Base-by-base conservation (phyloP, 768 basidiomycete genomes). In the Galerina sulciceps region DNA sequence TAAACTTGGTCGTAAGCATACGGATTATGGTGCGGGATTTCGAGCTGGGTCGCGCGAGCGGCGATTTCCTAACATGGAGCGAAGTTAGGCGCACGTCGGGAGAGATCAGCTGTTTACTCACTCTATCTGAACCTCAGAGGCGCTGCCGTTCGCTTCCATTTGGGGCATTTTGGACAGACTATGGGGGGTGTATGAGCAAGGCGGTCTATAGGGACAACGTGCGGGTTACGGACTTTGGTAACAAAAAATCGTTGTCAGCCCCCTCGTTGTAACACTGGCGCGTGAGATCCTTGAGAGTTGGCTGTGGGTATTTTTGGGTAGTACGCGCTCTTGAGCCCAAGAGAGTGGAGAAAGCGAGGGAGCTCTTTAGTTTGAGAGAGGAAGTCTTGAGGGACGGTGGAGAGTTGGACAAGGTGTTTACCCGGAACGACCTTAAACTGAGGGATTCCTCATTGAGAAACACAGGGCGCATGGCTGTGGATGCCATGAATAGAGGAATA, bases 1-100 rank as follows among this genome's bases (percentile, higher is more conserved):
- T 64, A 62, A 76, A 66, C 53, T 73, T 78, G 1, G 72, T 72
- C 6, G 75, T 71, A 23, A 79, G 57, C 51, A 73, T 66, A 23
- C 69, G 70, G 38, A 76, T 67, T 40, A 79, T 67, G 9, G 76
- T 65, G 41, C 69, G 65, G 14, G 76, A 67, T 57, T 67, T 72
- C 46, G 65, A 69, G 47, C 57, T 59, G 18, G 61, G 64, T 47
- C 61, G 65, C 50, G 68, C 49, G 11, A 53, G 36, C 3, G 46
- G 49, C 38, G 65, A 14, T 41, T 44, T 6, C 34, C 52, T 53
- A 31, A 31, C 26, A 8, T 31, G 23, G 14, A 44, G 18, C 31
- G 14, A 8, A 14, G 52, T 53, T 14, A 53, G 52, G n/a, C 23
- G 14, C 9, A 15, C 17, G n/a, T 14, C 18, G 48, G 18, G 22